Base-by-base conservation (phyloP, 352 stramenopile species). In the Phytophthora pluvialis region DNA sequence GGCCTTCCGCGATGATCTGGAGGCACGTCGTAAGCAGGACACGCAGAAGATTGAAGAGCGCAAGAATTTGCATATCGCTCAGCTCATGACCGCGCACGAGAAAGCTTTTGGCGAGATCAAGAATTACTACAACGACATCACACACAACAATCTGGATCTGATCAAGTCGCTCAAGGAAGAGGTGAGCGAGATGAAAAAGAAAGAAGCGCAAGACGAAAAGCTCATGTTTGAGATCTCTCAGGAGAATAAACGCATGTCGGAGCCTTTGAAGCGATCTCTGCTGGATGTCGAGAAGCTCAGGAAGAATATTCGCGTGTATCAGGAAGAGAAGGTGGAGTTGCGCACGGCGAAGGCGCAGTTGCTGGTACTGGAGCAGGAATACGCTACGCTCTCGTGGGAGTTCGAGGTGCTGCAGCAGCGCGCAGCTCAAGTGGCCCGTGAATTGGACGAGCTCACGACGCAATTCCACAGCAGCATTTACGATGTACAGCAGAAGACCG, bases 41-140 rank as follows among this genome's bases (percentile, higher is more conserved):
- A 97, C 89, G 16, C 76, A 80, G 36, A 75, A 76, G 18, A 98
- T 98, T 33, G 94, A 98, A 64, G 89, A 98, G 66, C 74, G 78
- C 43, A 98, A 98, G 69, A 95, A 98, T 70, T 59, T 82, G 44
- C 94, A 98, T 65, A 98, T 98, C 43, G 87, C 91, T 13, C 72
- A 87, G 53, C 82, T 98, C 51, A 98, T 98, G 91, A 87, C 89
- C 12, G 81, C 83, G 3, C 95, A 98, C 65, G 89, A 98, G 63
- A 96, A 98, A 60, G 93, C 93, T 5, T 98, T 98, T 68, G 81
- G 83, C 1, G 95, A 98, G 64, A 98, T 98, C 75, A 98, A 98
- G 63, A 97, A 97, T 56, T 98, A 98, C 77, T 98, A 98, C 88
- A 98, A 97, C 72, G 94, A 98, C 62, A 98, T 98, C 61, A 98